Base-by-base conservation (phyloP, 2,329 filamentous ascomycete genomes). In the Ophiosphaerella korrae region DNA sequence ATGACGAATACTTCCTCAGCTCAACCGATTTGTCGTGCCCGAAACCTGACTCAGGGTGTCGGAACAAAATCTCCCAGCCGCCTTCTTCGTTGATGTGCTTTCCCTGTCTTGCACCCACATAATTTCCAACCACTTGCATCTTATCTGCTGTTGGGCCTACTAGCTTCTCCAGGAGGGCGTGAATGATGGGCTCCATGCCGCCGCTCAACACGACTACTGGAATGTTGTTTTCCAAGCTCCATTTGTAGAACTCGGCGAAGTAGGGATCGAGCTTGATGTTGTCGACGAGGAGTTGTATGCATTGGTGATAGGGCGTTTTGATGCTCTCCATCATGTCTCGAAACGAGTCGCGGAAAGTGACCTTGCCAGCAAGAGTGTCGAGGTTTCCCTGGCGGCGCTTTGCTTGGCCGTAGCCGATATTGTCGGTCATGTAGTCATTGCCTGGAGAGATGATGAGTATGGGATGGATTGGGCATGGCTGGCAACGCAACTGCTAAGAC, bases 11-110 rank as follows among this genome's bases (percentile, higher is more conserved):
- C 44, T 91, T 91, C 59, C 90, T 86, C 66, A 99, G 91, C 71
- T 94, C 90, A 46, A 93, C 80, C 23, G 88, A 92, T 84, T 99
- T 99, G 81, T 99, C 93, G 72, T 99, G 94, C n/a, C 94, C 94
- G 66, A 95, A 95, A 51, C 87, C 82, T 69, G 88, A 91, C 54
- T 93, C 90, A 0, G 68, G 68, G 71, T 99, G 92, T 68, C 91
- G 92, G 76, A 88, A 99, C 51, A 84, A 80, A 63, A 99, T 93
- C 67, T 88, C 80, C 94, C 94, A 99, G 26, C 92, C 93, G 14
- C 84, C 85, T 69, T 89, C 84, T 43, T 91, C 84, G 63, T 94
- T 88, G 70, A 95, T 88, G 64, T 92, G 87, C 82, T 90, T 88
- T 36, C 84, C 90, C 41, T 77, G 86, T 77, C 72, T 83, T 69